These are phyloP conservation scores for Urostyla sp. DNA, from an alignment of 73 alveolate species.

Conservation along the genomic window DNA sequence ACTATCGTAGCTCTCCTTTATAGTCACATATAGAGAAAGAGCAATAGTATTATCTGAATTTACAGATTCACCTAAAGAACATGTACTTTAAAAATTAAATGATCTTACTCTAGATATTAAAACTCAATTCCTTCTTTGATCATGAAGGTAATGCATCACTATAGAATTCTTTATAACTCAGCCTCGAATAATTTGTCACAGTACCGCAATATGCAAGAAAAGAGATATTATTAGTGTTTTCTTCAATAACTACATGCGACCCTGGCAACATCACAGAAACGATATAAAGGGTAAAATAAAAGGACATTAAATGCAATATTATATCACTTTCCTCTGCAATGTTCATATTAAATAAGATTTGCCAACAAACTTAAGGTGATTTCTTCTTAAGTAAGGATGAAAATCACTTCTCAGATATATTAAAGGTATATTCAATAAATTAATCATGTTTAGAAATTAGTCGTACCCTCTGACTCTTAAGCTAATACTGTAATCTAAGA, in stretches of 20 bases:
- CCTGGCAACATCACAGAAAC: slow-evolving; percentile 64
- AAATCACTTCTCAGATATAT: slow-evolving; percentile 59
- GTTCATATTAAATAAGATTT: slow-evolving; percentile 36
- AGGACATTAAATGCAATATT: slow-evolving; percentile 32
- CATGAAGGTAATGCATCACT: slow-evolving; percentile 65
- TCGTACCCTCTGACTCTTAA: slow-evolving; percentile 21
- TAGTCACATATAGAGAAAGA: slow-evolving; percentile 50
- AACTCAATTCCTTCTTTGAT: slow-evolving; percentile 11
- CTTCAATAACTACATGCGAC: slow-evolving; percentile 69
- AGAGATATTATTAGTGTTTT: slow-evolving; percentile 50
- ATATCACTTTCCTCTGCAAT: slow-evolving; percentile 59
- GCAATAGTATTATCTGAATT: slow-evolving; percentile 57
- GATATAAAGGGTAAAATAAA: slow-evolving; percentile 13
- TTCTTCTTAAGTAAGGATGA: slow-evolving; percentile 51
- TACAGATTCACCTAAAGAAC: slow-evolving; percentile 57
- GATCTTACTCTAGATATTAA: slow-evolving; percentile 32
- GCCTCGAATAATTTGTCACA: slow-evolving; percentile 8
- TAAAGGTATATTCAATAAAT: slow-evolving; percentile 21
- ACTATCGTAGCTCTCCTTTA: slow-evolving; percentile 22
- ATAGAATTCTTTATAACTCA: slow-evolving; percentile 61
- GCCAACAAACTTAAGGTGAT: slow-evolving; percentile 55
- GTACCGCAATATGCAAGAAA: slow-evolving; percentile 68
- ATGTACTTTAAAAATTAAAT: slow-evolving; percentile 14
- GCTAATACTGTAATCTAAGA: not conserved
- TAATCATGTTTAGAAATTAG: not conserved